These are phyloP conservation scores for Claviceps sp. DNA, from an alignment of 2,329 filamentous ascomycete species.

Conservation along the genomic window DNA sequence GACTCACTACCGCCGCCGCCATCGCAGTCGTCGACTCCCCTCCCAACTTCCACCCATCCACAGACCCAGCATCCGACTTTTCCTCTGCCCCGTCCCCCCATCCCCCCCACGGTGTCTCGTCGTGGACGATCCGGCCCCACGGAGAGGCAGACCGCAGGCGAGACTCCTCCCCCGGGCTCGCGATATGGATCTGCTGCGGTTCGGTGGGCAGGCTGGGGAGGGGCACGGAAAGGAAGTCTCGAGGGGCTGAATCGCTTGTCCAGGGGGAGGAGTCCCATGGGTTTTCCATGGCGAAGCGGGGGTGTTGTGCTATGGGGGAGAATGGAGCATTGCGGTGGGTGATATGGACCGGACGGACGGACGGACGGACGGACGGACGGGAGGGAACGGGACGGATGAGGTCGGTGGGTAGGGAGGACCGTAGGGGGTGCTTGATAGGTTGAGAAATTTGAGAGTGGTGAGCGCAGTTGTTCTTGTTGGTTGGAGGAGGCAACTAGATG, in stretches of 20 bases:
- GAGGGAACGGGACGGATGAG: background rate
- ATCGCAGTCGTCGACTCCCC: background rate
- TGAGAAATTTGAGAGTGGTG: background rate
- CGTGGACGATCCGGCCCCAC: conserved; percentile 13
- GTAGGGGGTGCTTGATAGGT: background rate
- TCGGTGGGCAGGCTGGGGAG: conserved; percentile 20
- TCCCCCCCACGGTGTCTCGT: conserved; percentile 22
- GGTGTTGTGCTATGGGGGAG: background rate
- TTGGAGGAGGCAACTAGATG: too few species aligned
- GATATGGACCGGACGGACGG: background rate
- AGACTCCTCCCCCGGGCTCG: conserved; percentile 9
- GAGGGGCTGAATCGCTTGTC: conserved; percentile 26
- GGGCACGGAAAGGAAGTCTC: conserved; percentile 2
- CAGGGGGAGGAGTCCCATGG: conserved; percentile 47
- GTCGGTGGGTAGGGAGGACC: background rate
- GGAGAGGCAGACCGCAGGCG: conserved; percentile 12
- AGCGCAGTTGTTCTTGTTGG: too few species aligned
- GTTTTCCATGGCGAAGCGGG: conserved; percentile 39
- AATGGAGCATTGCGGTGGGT: background rate
- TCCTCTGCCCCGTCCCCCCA: conserved; percentile 18
- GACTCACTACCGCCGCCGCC: conserved; percentile 12
- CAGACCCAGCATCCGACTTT: conserved; percentile 16
- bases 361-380: background rate
- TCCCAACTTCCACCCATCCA: conserved; percentile 11
- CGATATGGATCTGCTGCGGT: conserved; percentile 19